Evolutionary conservation across 768 basidiomycete species (phyloP).

Genomic region (Tricholoma terreum): DNA sequence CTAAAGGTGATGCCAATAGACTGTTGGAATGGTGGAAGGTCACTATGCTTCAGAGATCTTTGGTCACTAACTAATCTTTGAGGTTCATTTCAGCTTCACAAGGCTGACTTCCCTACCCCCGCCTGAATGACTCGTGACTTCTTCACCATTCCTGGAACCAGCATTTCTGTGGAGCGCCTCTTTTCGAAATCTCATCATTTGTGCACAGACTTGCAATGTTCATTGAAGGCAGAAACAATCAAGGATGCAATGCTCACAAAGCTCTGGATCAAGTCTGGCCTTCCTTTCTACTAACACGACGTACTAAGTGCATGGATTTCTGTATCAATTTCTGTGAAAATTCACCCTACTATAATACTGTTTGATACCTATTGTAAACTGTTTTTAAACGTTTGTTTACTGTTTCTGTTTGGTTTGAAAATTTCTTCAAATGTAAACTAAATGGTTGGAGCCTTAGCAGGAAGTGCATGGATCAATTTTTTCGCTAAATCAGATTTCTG

Average conservation of each 20-base stretch:
- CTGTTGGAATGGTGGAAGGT: conserved; percentile 33
- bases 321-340: background rate
- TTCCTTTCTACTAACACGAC: conserved; percentile 14
- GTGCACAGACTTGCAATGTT: conserved; percentile 24
- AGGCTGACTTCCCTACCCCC: background rate
- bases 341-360: conserved; percentile 1
- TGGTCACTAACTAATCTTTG: background rate
- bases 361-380: conserved; percentile 8
- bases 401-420: conserved; percentile 18
- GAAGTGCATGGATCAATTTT: no score
- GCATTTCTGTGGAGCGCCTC: conserved; percentile 21
- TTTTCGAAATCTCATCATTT: conserved; percentile 28
- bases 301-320: background rate
- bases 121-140: background rate
- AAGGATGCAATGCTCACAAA: conserved; percentile 25
- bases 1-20: conserved; percentile 10
- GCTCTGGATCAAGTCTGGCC: conserved; percentile 26
- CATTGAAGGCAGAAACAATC: conserved; percentile 28
- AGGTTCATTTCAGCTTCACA: conserved; percentile 3
- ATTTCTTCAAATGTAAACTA: conserved; percentile 20
- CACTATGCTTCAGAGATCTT: conserved; percentile 5
- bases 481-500: no score
- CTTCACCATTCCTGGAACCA: conserved; percentile 19
- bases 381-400: conserved; percentile 23
- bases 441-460: conserved; percentile 28